Evolutionary conservation across 1,284 basidiomycete genomes (phyloP), one percentile per base, ranked within the genome.

Genomic region (Blastosporella zonata): DNA sequence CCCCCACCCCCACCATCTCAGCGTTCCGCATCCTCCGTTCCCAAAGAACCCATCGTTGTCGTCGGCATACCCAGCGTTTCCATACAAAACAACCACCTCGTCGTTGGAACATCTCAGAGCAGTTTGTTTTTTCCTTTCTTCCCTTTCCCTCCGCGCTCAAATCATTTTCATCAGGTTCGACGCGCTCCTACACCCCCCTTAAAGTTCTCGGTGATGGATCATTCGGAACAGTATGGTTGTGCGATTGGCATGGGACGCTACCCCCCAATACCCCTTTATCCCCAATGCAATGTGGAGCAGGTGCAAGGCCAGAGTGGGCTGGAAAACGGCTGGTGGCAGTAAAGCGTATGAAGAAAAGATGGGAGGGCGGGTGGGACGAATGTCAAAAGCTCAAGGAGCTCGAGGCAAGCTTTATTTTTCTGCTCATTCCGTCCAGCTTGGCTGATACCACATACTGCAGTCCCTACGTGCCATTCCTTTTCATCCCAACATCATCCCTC

Each of bases 311-410:
- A 54, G 96, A 97, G 68, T 99, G 95, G 85, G 79, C 82, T 39
- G 93, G 92, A 51, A 98, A 95, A 72, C 81, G 92, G 54, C 81
- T 99, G 51, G 97, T 99, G 53, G 97, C 97, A 49, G 84, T 99
- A 62, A 99, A 99, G 75, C 77, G 93, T 63, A 99, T 99, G 95
- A 98, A 94, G 78, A 93, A 90, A 75, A 86, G 84, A 53, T 99
- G 95, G 86, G 90, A 96, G 59, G 91, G 91, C 23, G 94, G 94
- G 22, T 99, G 97, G 96, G 87, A 92, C 60, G 94, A 99, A 71
- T 97, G 95, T 67, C 87, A 87, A 69, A 87, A 84, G 61, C 80
- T 98, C 58, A 97, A 97, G 65, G 97, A 99, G 69, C 84, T 99
- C 54, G 93, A 96, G 79, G 95, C 95, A 63, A 62, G 82, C 65